A percentile compares a stretch with the other conserved stretches of the same genome.
Evolutionary conservation across 805 yeast genomes (phyloP).

Genomic region (Yamadazyma olivae): DNA sequence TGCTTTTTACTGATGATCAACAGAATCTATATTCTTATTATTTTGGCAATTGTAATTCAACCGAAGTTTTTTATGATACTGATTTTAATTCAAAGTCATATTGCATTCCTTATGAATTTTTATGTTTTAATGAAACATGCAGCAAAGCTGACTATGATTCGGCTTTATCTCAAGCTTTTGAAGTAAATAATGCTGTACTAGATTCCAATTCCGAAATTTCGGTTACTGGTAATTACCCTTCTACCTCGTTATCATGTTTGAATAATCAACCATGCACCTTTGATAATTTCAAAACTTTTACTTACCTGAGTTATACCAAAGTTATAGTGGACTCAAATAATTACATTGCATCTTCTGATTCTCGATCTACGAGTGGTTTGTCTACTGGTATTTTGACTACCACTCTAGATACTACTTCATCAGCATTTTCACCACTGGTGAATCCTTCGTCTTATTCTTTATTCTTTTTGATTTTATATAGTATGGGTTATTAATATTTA

Average conservation of each 20-base stretch:
- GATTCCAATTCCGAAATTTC: not conserved
- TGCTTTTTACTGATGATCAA: slow-evolving; percentile 4
- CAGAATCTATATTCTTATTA: slow-evolving; percentile 8
- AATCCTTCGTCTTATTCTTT: not conserved
- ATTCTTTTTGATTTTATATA: not conserved
- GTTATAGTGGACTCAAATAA: not conserved
- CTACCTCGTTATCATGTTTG: slow-evolving; percentile 5
- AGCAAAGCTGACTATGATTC: not conserved
- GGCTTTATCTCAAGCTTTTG: slow-evolving; percentile 3
- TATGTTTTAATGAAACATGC: slow-evolving; percentile 6
- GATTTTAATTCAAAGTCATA: slow-evolving; percentile 3
- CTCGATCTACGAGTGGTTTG: not conserved
- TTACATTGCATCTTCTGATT: not conserved
- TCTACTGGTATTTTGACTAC: not conserved
- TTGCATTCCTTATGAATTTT: slow-evolving; percentile 9
- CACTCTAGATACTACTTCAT: not conserved
- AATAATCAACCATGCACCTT: slow-evolving; percentile 7
- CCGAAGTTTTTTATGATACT: slow-evolving; percentile 7
- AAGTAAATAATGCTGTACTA: not conserved
- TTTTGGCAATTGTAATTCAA: slow-evolving; percentile 11
- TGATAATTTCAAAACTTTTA: not conserved
- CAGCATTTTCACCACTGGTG: not conserved
- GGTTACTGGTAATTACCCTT: slow-evolving; percentile 6
- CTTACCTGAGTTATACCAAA: not conserved
- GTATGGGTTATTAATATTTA: not conserved